phyloP scores from a whole-genome alignment of 257 asterid species.

The Paraleonurus japonicus region DNA sequence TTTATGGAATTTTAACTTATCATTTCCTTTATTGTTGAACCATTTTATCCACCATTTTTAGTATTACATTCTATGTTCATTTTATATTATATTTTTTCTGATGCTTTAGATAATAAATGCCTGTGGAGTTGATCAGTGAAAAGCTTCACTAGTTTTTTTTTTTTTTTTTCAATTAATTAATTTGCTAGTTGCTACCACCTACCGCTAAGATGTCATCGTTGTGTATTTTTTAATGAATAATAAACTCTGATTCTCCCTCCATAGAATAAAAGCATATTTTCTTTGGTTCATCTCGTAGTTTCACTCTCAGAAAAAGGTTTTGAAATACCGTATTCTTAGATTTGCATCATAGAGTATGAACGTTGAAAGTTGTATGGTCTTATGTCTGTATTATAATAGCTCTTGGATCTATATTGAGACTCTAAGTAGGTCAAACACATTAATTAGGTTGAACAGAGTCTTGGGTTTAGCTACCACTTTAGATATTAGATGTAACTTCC shows the following conservation, averaged over 20 bases:
- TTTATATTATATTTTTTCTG: neutral
- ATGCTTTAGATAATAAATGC: neutral
- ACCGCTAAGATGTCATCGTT: neutral
- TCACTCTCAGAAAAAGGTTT: neutral
- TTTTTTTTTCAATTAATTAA: no score
- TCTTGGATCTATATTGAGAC: neutral
- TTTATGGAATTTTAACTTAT: neutral
- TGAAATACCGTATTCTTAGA: neutral
- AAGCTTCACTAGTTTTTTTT: neutral
- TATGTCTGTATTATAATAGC: neutral
- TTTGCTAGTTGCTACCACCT: neutral
- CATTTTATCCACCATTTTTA: neutral
- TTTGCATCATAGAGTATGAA: neutral
- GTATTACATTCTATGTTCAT: neutral
- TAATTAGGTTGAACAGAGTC: neutral
- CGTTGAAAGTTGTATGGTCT: no score
- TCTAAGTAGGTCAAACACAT: neutral
- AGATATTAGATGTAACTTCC: neutral
- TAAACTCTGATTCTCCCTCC: neutral
- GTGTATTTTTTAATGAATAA: no score
- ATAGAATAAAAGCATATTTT: neutral
- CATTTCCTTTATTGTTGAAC: neutral
- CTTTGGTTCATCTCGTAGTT: neutral
- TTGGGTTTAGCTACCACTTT: neutral
- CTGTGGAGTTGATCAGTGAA: neutral